Percentiles rank a stretch among this genome's conserved stretches.
These are phyloP conservation scores for Rutstroemia sp. DNA, from an alignment of 2,329 filamentous ascomycete genomes.

Conservation along the genomic window DNA sequence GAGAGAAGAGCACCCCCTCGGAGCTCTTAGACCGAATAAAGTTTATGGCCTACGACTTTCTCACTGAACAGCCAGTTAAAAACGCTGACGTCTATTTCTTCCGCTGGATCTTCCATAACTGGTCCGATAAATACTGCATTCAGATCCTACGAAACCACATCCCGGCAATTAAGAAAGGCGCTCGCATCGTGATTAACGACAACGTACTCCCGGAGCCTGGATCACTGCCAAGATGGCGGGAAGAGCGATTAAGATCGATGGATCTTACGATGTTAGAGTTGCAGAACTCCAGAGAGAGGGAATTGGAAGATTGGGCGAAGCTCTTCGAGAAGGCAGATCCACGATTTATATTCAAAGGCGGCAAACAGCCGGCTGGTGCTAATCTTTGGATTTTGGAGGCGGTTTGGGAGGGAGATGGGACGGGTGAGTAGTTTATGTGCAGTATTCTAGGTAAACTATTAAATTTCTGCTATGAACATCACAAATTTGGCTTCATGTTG, in stretches of 20 bases:
- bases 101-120: constrained; percentile 41
- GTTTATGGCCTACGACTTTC: constrained; percentile 37
- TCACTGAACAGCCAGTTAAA: constrained; percentile 21
- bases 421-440: no score
- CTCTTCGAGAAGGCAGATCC: constrained; percentile 25
- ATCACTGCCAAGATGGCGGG: neutral
- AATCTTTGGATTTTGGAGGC: constrained; percentile 3
- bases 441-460: no score
- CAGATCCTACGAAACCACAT: constrained; percentile 32
- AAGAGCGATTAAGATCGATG: constrained; percentile 12
- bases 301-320: constrained; percentile 28
- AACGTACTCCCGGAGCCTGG: constrained; percentile 5
- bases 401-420: neutral
- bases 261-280: constrained; percentile 30
- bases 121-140: constrained; percentile 35
- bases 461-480: no score
- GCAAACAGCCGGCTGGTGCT: neutral
- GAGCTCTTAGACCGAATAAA: constrained; percentile 16
- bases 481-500: no score
- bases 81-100: constrained; percentile 38
- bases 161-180: constrained; percentile 35
- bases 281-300: constrained; percentile 29
- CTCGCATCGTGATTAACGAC: constrained; percentile 27
- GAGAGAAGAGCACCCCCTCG: neutral
- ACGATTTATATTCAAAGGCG: constrained; percentile 11